phyloP scores from a whole-genome alignment of 176 grass and related monocot genomes.

The Carex scoparia region DNA sequence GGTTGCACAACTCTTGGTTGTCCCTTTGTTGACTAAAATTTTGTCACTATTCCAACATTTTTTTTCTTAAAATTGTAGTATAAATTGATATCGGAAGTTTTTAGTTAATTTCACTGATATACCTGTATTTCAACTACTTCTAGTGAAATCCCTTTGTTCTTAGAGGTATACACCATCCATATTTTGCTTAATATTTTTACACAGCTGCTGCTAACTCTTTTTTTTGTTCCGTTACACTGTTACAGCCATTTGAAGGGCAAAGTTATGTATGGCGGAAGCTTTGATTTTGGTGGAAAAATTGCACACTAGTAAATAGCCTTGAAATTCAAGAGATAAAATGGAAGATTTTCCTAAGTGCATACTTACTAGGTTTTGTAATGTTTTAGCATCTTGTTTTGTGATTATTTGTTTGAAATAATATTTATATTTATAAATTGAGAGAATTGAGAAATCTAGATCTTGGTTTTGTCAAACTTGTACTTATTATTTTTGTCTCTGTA shows the following conservation, averaged over 20 bases:
- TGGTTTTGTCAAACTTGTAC: neutral
- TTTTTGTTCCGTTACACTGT: neutral
- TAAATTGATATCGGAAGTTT: neutral
- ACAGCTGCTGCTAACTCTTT: neutral
- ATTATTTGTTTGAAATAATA: conserved; percentile 18
- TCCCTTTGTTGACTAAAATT: neutral
- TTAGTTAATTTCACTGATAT: neutral
- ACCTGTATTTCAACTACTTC: neutral
- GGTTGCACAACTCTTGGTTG: neutral
- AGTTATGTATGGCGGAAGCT: conserved; percentile 7
- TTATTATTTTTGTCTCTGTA: neutral
- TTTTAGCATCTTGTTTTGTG: neutral
- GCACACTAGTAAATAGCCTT: neutral
- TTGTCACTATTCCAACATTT: neutral
- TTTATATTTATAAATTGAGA: conserved; percentile 1
- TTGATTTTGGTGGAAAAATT: neutral
- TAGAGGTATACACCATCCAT: neutral
- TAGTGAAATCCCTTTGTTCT: neutral
- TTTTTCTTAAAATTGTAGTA: neutral
- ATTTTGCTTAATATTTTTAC: neutral
- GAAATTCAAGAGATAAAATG: neutral
- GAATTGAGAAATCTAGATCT: neutral
- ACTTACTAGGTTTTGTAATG: neutral
- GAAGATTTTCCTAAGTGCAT: neutral
- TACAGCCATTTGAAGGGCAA: conserved; percentile 21